Evolutionary conservation across 2,329 filamentous ascomycete species (phyloP).

Genomic region (Talaromyces rugulosus): DNA sequence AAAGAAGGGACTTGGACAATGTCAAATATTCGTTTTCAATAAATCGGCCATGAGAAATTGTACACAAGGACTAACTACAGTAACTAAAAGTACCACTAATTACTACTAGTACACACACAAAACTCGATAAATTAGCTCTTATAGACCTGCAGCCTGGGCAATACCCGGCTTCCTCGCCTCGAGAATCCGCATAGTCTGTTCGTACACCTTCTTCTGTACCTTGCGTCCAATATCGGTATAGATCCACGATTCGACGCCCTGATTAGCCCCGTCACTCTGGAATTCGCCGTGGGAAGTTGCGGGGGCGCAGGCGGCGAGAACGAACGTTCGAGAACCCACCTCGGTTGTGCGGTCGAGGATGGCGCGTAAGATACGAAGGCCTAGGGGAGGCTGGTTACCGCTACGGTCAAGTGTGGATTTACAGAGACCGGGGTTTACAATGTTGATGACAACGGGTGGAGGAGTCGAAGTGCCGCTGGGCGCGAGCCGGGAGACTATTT

Average conservation of each 20-base stretch:
- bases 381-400: neutral
- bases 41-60: neutral
- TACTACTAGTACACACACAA: too few relatives aligned
- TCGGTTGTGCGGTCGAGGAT: constrained; percentile 4
- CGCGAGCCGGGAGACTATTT: constrained; percentile 27
- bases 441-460: neutral
- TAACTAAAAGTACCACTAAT: neutral
- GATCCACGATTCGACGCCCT: constrained; percentile 6
- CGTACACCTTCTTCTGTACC: constrained; percentile 6
- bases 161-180: constrained; percentile 5
- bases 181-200: constrained; percentile 4
- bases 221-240: constrained; percentile 3
- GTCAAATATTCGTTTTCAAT: neutral
- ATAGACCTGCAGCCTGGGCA: neutral
- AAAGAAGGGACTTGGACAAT: neutral
- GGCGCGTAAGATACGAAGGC: neutral
- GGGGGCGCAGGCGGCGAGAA: neutral
- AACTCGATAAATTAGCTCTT: neutral
- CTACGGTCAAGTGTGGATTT: neutral
- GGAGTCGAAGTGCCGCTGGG: too few relatives aligned
- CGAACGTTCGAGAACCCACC: neutral
- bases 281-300: neutral
- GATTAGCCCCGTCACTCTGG: constrained; percentile 4
- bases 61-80: neutral
- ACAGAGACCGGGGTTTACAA: constrained; percentile 2